Percentiles rank a stretch among this genome's conserved stretches.
phyloP scores from a whole-genome alignment of 208 protist genomes.

The Trypanosoma platydactyli region DNA sequence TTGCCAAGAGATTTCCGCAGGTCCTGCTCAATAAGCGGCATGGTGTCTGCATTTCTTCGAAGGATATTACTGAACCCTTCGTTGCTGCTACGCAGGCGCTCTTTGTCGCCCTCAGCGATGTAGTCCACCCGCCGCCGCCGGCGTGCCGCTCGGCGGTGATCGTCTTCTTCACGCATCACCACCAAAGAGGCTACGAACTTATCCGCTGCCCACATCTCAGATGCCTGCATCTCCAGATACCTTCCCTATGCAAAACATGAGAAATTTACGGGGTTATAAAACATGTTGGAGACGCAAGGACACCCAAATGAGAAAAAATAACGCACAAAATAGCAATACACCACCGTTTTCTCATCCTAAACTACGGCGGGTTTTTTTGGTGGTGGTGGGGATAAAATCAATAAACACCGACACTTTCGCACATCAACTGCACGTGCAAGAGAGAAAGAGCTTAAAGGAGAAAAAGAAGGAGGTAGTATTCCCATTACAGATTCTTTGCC shows the following conservation, averaged over 20 bases:
- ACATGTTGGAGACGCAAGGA: too few relatives aligned
- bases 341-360: too few relatives aligned
- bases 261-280: too few relatives aligned
- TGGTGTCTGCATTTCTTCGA: slow-evolving; percentile 24
- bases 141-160: slow-evolving; percentile 34
- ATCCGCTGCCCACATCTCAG: slow-evolving; percentile 34
- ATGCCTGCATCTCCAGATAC: not conserved
- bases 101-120: slow-evolving; percentile 29
- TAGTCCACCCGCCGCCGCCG: slow-evolving; percentile 50
- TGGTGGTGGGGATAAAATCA: too few relatives aligned
- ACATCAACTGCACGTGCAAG: not conserved
- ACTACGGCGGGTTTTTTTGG: too few relatives aligned
- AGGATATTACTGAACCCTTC: slow-evolving; percentile 31
- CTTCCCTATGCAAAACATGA: too few relatives aligned
- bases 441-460: not conserved
- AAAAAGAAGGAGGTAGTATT: slow-evolving; percentile 13
- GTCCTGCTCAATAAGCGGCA: slow-evolving; percentile 49
- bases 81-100: slow-evolving; percentile 21
- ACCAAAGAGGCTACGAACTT: slow-evolving; percentile 40
- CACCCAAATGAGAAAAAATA: slow-evolving; percentile 7
- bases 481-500: slow-evolving; percentile 66
- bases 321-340: not conserved
- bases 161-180: slow-evolving; percentile 34
- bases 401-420: not conserved
- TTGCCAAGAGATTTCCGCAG: slow-evolving; percentile 48